These are phyloP conservation scores for Solanum neorickii DNA, from an alignment of 257 asterid species.

Conservation along the genomic window DNA sequence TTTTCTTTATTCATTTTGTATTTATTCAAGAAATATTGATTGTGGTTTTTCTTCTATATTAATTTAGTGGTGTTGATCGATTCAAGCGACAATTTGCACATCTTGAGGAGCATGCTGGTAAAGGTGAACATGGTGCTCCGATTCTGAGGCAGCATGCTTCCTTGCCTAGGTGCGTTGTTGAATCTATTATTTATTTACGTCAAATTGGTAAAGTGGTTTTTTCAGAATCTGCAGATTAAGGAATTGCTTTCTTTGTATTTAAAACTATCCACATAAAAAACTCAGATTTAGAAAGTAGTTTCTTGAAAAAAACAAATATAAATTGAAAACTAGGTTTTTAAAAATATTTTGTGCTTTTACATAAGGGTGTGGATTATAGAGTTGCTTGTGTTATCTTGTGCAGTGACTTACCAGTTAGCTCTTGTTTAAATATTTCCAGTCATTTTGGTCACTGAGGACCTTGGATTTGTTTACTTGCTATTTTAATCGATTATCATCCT, in stretches of 20 bases:
- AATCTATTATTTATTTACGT: background rate
- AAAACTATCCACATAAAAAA: background rate
- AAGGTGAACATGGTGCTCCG: conserved; percentile 70
- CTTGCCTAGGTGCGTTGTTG: conserved; percentile 60
- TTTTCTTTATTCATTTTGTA: background rate
- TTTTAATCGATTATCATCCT: background rate
- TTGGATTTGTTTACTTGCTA: background rate
- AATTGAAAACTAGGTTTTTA: background rate
- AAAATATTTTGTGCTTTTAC: background rate
- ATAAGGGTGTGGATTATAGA: background rate
- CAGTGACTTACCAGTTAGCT: background rate
- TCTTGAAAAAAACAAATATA: background rate
- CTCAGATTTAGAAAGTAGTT: background rate
- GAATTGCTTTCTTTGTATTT: background rate
- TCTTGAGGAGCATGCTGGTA: conserved; percentile 77
- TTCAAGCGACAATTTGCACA: conserved; percentile 95
- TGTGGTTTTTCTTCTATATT: background rate
- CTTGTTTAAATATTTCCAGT: background rate
- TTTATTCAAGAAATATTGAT: conserved; percentile 4
- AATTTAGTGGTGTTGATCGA: conserved; percentile 82
- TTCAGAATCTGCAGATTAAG: background rate
- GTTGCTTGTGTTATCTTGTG: background rate
- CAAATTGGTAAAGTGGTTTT: background rate
- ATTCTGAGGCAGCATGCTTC: conserved; percentile 78
- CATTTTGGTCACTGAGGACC: background rate